Evolutionary conservation across 129 eudicot genomes (phyloP), one percentile per base, ranked within the genome.

Genomic region (Centrapalus pauciflorus): DNA sequence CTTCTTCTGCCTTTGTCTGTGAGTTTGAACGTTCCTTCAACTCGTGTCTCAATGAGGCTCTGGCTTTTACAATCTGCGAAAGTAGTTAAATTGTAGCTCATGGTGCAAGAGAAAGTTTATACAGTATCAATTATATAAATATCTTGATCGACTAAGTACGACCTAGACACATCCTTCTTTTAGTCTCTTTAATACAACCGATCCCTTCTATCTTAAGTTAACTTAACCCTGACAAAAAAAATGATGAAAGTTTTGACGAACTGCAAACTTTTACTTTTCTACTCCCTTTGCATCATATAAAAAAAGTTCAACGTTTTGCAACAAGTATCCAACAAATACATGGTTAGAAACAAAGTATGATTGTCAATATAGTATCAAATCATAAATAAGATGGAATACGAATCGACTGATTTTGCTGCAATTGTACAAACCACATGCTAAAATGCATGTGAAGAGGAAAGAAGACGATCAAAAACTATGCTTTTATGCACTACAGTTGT

Each of bases 51-150:
- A 94, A 69, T 46, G 75, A 77, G 24, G 90, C 87, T 79, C 99
- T 89, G 35, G 99, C 96, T 72, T 82, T 69, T 70, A 86, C 74
- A 60, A 89, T 81, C 99, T 94, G 90, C 71, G 19, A 32, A 65
- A 1, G 69, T 23, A 48, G 10, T 17, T 48, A 32, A 5, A 4
- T 46, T 51, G 20, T 23, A 32, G 21, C 21, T 27, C 13, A 9
- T 5, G 4, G 9, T 17, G 28, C 24, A 52, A 4, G 58, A 19
- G 8, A 51, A n/a, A 11, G 26, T 32, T 45, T 25, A 7, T 24
- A 24, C n/a, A 8, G 33, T 27, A 14, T 25, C 24, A 57, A 14
- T 9, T 57, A 30, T 29, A 34, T 34, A 34, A 34, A 11, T 34
- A 11, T 1, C 38, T 33, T 33, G 8, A 33, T 33, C 8, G 38